Conservation (phyloP, 257 asterid species). For the Solanum appendiculatum region DNA sequence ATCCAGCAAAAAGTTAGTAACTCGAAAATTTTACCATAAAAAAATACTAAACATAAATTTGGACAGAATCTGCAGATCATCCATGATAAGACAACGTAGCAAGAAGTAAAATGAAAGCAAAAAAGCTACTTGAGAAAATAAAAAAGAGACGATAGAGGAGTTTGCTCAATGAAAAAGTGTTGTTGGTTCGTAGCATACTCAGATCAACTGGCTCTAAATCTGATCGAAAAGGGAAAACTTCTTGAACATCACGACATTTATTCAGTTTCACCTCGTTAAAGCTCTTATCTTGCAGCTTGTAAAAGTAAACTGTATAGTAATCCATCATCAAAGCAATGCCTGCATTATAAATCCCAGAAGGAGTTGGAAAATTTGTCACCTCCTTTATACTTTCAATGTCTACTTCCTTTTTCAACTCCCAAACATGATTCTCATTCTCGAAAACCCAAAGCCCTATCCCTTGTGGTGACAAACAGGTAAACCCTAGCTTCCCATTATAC, state of each 20-base stretch:
- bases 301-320: neutral
- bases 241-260: neutral
- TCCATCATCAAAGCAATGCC: neutral
- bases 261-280: neutral
- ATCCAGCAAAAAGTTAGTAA: neutral
- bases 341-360: neutral
- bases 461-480: neutral
- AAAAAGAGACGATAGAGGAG: neutral
- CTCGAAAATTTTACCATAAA: neutral
- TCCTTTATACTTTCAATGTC: neutral
- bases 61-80: neutral
- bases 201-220: neutral
- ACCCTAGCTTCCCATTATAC: neutral
- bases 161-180: neutral
- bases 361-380: neutral
- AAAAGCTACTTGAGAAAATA: neutral
- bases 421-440: neutral
- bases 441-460: neutral
- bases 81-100: neutral
- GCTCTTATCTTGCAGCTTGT: neutral
- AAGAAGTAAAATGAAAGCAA: neutral
- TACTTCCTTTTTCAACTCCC: neutral
- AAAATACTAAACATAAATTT: neutral
- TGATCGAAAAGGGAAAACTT: neutral
- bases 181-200: neutral